Base-by-base conservation (phyloP, 2,329 filamentous ascomycete species). In the Dactylonectria estremocensis region DNA sequence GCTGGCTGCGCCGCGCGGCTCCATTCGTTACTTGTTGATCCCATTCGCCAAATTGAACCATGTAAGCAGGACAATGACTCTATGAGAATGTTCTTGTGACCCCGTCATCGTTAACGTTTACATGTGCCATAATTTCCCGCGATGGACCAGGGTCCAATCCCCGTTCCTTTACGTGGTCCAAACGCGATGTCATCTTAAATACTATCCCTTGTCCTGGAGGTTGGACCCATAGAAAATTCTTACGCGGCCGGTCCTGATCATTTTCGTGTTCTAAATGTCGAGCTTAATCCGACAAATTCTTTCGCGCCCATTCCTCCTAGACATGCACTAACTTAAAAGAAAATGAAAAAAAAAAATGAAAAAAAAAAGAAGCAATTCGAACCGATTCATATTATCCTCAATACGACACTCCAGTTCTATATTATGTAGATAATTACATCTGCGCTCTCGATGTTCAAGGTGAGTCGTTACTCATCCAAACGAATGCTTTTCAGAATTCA, bases 241-340 rank as follows among this genome's bases (percentile, higher is more conserved):
- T 49, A 66, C 57, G 45, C 28, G 50, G 45, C 57, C 50, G 48
- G 9, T 10, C 49, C 33, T 52, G 35, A 18, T 56, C 5, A 61
- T 61, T 66, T 57, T 46, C 45, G 43, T 46, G 35, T 13, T 24
- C 46, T 56, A 56, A 66, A 56, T 57, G 14, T 49, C 50, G 54
- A 60, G 43, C 62, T 60, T 60, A 60, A 48, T 48, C 33, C 40
- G 35, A 31, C 28, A 6, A 16, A 37, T 46, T 20, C 20, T 45
- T 43, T 14, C 2, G 28, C 22, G 9, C 9, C 3, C 37, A 49
- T 49, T 24, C n/a, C 9, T 11, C 4, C 22, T 9, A 28, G 1
- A 14, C 37, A 3, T 11, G 10, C 35, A 40, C 14, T 22, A 28
- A 35, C 18, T 28, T 4, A 18, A 33, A 18, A 18, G 8, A 5